Conservation (phyloP, 345 rosid species). For the Physaria fendleri region DNA sequence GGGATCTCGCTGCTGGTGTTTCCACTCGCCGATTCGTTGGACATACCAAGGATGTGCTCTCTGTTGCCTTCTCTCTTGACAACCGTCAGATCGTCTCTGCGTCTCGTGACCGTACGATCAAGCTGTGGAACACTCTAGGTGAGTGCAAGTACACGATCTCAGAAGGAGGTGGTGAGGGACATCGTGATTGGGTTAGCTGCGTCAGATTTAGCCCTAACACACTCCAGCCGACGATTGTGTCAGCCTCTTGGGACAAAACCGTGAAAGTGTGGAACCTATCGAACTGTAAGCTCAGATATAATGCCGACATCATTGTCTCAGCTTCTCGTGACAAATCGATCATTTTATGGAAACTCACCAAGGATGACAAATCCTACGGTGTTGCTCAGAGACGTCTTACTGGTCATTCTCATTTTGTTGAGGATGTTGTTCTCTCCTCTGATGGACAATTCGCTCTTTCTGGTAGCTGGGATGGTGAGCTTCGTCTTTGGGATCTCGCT, state of each 20-base stretch:
- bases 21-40: conserved; percentile 91
- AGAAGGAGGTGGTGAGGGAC: conserved; percentile 63
- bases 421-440: conserved; percentile 94
- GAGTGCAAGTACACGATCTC: conserved; percentile 97
- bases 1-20: conserved; percentile 77
- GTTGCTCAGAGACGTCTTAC: conserved; percentile 86
- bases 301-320: conserved; percentile 82
- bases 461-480: conserved; percentile 98
- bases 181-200: conserved; percentile 89
- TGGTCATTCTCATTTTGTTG: conserved; percentile 90
- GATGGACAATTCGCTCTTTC: conserved; percentile 97
- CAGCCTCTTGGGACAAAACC: conserved; percentile 84
- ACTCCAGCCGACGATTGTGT: conserved; percentile 77
- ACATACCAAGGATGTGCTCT: conserved; percentile 89
- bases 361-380: conserved; percentile 81
- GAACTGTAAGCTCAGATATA: conserved; percentile 87
- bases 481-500: conserved; percentile 91
- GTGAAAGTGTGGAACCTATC: conserved; percentile 94
- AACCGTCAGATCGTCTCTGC: conserved; percentile 98
- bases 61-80: conserved; percentile 93
- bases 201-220: conserved; percentile 89
- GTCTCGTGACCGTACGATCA: conserved; percentile 89
- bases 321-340: conserved; percentile 97
- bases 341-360: conserved; percentile 81
- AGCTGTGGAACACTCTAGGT: conserved; percentile 91